Conservation (phyloP, 805 yeast genomes). For the Ogataea pignaliae region DNA sequence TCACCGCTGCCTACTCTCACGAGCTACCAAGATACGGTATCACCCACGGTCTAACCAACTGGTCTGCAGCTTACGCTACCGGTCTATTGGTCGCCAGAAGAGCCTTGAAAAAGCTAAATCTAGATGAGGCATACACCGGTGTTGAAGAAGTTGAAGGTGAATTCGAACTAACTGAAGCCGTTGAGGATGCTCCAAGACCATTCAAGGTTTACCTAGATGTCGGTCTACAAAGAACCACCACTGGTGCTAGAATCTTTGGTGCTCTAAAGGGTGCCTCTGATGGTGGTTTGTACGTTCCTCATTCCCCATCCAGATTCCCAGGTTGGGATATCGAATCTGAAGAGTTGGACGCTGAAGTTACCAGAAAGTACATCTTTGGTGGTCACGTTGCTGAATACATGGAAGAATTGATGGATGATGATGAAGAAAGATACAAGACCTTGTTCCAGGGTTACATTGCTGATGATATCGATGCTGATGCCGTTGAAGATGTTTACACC, state of each 20-base stretch:
- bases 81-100: conserved; percentile 99
- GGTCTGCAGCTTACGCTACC: conserved; percentile 99
- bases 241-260: conserved; percentile 99
- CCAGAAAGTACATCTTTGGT: conserved; percentile 99
- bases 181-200: conserved; percentile 99
- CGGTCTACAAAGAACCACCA: conserved; percentile 99
- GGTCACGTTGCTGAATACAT: conserved; percentile 99
- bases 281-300: conserved; percentile 99
- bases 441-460: conserved; percentile 95
- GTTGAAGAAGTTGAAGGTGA: conserved; percentile 99
- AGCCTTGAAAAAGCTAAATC: conserved; percentile 94
- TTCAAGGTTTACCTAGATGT: conserved; percentile 99
- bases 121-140: conserved; percentile 97
- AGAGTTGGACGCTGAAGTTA: conserved; percentile 95
- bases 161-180: conserved; percentile 97
- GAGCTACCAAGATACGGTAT: conserved; percentile 98
- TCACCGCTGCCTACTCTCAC: conserved; percentile 97
- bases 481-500: conserved; percentile 89
- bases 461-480: conserved; percentile 96
- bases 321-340: conserved; percentile 99
- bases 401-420: conserved; percentile 99
- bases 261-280: conserved; percentile 99
- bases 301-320: conserved; percentile 99
- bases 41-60: conserved; percentile 98
- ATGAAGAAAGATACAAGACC: conserved; percentile 98